These are phyloP conservation scores for Lentinula raphanica DNA, from an alignment of 768 basidiomycete genomes.

Conservation along the genomic window DNA sequence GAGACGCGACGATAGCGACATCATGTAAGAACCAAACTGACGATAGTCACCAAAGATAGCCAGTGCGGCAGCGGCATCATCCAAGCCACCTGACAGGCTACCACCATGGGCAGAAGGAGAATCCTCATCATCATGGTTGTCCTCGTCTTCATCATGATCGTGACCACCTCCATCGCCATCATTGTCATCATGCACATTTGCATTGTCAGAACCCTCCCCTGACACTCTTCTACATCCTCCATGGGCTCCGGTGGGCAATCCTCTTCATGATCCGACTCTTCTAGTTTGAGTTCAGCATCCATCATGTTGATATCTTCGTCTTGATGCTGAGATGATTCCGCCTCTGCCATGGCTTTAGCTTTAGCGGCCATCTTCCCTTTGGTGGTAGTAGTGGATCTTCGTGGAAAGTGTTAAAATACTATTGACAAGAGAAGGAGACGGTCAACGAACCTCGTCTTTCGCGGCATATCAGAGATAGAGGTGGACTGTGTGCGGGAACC, in stretches of 20 bases:
- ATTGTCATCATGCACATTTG: conserved; percentile 40
- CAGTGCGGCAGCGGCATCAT: conserved; percentile 62
- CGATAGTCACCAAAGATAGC: conserved; percentile 86
- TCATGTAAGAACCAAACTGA: conserved; percentile 88
- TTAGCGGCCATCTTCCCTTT: conserved; percentile 61
- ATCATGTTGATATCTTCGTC: conserved; percentile 78
- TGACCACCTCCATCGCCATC: conserved; percentile 41
- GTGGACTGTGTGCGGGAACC: conserved; percentile 60
- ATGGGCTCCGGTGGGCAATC: conserved; percentile 40
- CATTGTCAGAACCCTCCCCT: conserved; percentile 47
- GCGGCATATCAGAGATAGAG: conserved; percentile 57
- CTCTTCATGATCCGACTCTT: conserved; percentile 37
- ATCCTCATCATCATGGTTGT: conserved; percentile 30
- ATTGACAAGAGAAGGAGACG: conserved; percentile 5
- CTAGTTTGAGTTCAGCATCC: conserved; percentile 54
- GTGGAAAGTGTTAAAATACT: not conserved
- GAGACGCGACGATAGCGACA: conserved; percentile 79
- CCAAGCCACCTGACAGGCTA: conserved; percentile 46
- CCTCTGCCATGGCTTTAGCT: conserved; percentile 49
- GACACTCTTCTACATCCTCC: conserved; percentile 34
- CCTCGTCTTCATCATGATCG: conserved; percentile 27
- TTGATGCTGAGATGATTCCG: conserved; percentile 58
- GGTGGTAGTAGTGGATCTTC: conserved; percentile 44
- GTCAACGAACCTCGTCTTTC: conserved; percentile 57
- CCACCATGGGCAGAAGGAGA: conserved; percentile 25